Evolutionary conservation across 148 eudicot genomes (phyloP).

Genomic region (Fagopyrum esculentum): DNA sequence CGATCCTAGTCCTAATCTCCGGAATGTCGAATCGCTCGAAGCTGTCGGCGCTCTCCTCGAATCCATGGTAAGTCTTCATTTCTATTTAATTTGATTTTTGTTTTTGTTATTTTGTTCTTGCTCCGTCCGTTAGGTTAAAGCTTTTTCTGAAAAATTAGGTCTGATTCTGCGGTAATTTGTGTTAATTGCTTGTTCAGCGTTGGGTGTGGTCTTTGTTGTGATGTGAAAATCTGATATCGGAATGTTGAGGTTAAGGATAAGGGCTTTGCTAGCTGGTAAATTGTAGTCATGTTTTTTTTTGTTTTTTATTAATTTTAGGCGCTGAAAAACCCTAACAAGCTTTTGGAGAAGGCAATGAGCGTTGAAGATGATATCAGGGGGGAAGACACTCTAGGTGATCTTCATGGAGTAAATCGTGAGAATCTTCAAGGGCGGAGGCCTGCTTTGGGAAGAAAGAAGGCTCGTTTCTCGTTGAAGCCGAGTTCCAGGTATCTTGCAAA

Average conservation of each 20-base stretch:
- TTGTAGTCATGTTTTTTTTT: not conserved
- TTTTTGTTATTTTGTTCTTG: not conserved
- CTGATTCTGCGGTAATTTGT: not conserved
- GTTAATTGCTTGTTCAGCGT: not conserved
- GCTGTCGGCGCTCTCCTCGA: conserved; percentile 33
- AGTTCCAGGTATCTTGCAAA: conserved; percentile 29
- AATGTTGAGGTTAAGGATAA: conserved; percentile 6
- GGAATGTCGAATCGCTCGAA: conserved; percentile 18
- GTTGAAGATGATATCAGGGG: conserved; percentile 26
- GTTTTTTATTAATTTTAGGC: conserved; percentile 23
- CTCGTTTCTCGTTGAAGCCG: conserved; percentile 41
- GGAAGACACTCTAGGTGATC: conserved; percentile 11
- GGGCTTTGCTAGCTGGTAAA: conserved; percentile 1
- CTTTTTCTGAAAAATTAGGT: not conserved
- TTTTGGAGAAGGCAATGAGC: conserved; percentile 38
- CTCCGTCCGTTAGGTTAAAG: not conserved
- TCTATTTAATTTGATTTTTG: not conserved
- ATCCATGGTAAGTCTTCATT: conserved; percentile 27
- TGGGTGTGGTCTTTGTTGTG: not conserved
- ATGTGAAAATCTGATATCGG: not conserved
- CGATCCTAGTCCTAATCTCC: conserved; percentile 13
- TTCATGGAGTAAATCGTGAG: conserved; percentile 15
- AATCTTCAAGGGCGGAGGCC: conserved; percentile 43
- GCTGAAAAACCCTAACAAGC: conserved; percentile 33
- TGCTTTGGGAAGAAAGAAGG: conserved; percentile 42